Conservation (phyloP, 2,329 filamentous ascomycete species). For the Fusarium irregulare region DNA sequence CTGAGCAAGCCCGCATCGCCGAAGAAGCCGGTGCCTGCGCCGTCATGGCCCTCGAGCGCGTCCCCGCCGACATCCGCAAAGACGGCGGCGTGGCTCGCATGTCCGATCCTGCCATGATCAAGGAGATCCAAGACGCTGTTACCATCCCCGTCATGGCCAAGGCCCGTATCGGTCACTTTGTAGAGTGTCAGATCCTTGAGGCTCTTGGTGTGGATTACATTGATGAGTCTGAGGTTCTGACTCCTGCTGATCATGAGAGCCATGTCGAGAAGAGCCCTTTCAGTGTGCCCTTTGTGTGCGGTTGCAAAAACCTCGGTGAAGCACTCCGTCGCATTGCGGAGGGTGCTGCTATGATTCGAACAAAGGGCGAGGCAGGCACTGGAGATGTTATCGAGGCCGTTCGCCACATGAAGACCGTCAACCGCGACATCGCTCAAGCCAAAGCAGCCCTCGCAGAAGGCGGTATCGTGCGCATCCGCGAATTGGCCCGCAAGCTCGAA, state of each 20-base stretch:
- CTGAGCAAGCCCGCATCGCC: slow-evolving; percentile 93
- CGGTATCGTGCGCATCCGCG: slow-evolving; percentile 67
- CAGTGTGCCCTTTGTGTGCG: slow-evolving; percentile 92
- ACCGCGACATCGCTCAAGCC: slow-evolving; percentile 81
- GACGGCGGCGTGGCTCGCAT: slow-evolving; percentile 96
- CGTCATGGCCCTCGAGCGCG: slow-evolving; percentile 98
- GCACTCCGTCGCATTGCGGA: slow-evolving; percentile 90
- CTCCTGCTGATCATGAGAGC: slow-evolving; percentile 88
- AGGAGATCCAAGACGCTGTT: slow-evolving; percentile 92
- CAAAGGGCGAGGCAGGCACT: slow-evolving; percentile 97
- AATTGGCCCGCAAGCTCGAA: slow-evolving; percentile 83
- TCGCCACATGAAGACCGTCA: slow-evolving; percentile 93
- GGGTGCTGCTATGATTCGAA: slow-evolving; percentile 98
- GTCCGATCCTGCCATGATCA: slow-evolving; percentile 95
- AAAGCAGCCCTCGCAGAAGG: slow-evolving; percentile 75
- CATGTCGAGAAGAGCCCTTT: slow-evolving; percentile 92
- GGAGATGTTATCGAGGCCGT: slow-evolving; percentile 98
- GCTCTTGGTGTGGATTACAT: slow-evolving; percentile 96
- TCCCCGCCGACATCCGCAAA: slow-evolving; percentile 93
- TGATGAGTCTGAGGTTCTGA: slow-evolving; percentile 97
- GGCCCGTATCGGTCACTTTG: slow-evolving; percentile 95
- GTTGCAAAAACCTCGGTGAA: slow-evolving; percentile 93
- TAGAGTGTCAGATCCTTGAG: slow-evolving; percentile 98
- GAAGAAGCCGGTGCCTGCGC: slow-evolving; percentile 95
- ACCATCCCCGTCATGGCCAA: slow-evolving; percentile 99